Evolutionary conservation across 495 filamentous ascomycete species (phyloP).

Genomic region (Penicillium paxilli): DNA sequence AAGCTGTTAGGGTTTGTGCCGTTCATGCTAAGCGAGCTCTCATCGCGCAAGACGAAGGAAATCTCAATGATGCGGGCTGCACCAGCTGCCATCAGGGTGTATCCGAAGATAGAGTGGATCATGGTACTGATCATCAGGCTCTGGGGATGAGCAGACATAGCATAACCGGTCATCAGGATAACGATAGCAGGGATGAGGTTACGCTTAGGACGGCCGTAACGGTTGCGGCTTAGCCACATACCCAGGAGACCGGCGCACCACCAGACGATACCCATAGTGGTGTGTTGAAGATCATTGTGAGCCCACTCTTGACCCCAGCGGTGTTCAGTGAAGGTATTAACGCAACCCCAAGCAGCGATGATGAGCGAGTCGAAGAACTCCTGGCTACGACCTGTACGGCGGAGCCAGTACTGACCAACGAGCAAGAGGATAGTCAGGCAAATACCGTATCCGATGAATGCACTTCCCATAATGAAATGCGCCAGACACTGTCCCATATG

Average conservation of each 20-base stretch:
- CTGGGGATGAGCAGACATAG: conserved; percentile 89
- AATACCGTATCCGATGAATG: conserved; percentile 93
- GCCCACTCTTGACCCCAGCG: conserved; percentile 89
- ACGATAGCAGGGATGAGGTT: conserved; percentile 93
- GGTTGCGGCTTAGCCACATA: conserved; percentile 83
- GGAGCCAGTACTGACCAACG: conserved; percentile 85
- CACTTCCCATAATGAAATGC: conserved; percentile 98
- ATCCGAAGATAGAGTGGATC: conserved; percentile 91
- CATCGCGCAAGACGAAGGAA: conserved; percentile 79
- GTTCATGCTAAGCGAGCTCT: conserved; percentile 53
- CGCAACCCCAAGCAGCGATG: conserved; percentile 90
- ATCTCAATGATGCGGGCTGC: conserved; percentile 86
- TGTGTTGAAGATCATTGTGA: conserved; percentile 95
- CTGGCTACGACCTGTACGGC: conserved; percentile 81
- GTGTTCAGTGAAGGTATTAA: conserved; percentile 98
- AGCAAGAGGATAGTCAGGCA: conserved; percentile 82
- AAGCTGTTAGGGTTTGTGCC: conserved; percentile 78
- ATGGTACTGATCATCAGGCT: conserved; percentile 77
- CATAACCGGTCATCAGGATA: conserved; percentile 91
- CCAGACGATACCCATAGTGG: conserved; percentile 96
- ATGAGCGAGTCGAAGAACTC: conserved; percentile 95
- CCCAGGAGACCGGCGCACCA: conserved; percentile 91
- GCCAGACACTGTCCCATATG: conserved; percentile 92
- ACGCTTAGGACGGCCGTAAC: conserved; percentile 81
- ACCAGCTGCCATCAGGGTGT: conserved; percentile 91